Conservation (phyloP, 805 yeast genomes). For the Lipomyces orientalis region DNA sequence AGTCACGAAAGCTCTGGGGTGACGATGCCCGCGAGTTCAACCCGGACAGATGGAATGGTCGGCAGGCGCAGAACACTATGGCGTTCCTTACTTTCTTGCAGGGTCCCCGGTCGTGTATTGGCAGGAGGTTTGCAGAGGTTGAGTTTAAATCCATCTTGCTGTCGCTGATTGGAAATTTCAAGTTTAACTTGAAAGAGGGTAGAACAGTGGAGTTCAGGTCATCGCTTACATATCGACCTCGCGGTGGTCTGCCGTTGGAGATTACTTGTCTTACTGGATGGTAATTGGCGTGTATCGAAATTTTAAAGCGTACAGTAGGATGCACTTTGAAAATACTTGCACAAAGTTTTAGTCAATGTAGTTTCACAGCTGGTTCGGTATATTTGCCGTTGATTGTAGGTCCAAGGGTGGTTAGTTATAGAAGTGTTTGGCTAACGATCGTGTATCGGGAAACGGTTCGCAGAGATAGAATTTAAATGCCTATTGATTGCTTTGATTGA, state of each 20-base stretch:
- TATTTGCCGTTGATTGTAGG: too few species aligned
- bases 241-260: slow-evolving; percentile 21
- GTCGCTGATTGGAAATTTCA: slow-evolving; percentile 22
- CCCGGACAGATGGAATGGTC: slow-evolving; percentile 32
- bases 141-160: slow-evolving; percentile 28
- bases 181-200: slow-evolving; percentile 14
- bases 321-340: too few species aligned
- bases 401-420: too few species aligned
- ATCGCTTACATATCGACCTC: slow-evolving; percentile 25
- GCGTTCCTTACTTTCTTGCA: slow-evolving; percentile 30
- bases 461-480: slow-evolving; percentile 28
- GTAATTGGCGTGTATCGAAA: background rate
- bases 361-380: too few species aligned
- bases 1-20: slow-evolving; percentile 27
- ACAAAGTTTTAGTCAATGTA: too few species aligned
- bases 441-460: slow-evolving; percentile 26
- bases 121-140: slow-evolving; percentile 30
- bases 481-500: slow-evolving; percentile 24
- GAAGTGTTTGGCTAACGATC: background rate
- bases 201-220: slow-evolving; percentile 15
- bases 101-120: slow-evolving; percentile 35
- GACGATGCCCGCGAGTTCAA: slow-evolving; percentile 32
- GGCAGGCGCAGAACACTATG: slow-evolving; percentile 17
- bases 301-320: too few species aligned
- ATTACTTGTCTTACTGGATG: slow-evolving; percentile 12